Conservation (phyloP, 2,329 filamentous ascomycete species). For the Stagonosporopsis chrysanthemi region DNA sequence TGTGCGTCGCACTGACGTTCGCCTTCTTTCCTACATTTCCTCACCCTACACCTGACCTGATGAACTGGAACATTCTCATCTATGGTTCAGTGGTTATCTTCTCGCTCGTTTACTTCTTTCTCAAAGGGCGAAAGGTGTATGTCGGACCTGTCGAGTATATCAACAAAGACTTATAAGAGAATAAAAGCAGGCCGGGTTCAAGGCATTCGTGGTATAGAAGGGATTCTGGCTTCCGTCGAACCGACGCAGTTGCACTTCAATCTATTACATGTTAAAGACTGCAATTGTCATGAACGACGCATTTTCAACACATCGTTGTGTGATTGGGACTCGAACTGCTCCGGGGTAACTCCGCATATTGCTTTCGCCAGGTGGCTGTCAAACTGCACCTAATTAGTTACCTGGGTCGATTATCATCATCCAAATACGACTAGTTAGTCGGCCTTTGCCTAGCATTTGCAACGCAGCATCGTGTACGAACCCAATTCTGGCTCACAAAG, state of each 20-base stretch:
- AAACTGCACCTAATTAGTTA: not conserved
- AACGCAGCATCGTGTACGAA: not conserved
- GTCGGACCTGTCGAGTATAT: conserved; percentile 37
- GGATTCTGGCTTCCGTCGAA: not conserved
- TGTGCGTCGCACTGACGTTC: conserved; percentile 53
- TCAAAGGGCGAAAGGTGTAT: conserved; percentile 53
- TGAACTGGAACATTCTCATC: conserved; percentile 60
- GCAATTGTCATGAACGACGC: too few relatives aligned
- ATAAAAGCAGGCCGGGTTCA: not conserved
- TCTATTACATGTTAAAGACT: not conserved
- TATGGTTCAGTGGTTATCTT: conserved; percentile 55
- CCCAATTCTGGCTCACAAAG: not conserved
- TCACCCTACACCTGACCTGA: conserved; percentile 44
- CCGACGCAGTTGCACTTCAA: not conserved
- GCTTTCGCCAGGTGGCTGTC: not conserved
- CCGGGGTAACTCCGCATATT: too few relatives aligned
- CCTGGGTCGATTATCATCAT: not conserved
- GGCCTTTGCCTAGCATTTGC: not conserved
- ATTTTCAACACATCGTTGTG: too few relatives aligned
- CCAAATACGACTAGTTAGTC: not conserved
- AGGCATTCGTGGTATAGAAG: not conserved
- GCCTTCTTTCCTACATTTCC: conserved; percentile 54
- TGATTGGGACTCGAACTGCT: too few relatives aligned
- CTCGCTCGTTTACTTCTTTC: conserved; percentile 54
- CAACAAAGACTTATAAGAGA: not conserved